Base-by-base conservation (phyloP, 768 basidiomycete genomes). In the Trametes cingulata region DNA sequence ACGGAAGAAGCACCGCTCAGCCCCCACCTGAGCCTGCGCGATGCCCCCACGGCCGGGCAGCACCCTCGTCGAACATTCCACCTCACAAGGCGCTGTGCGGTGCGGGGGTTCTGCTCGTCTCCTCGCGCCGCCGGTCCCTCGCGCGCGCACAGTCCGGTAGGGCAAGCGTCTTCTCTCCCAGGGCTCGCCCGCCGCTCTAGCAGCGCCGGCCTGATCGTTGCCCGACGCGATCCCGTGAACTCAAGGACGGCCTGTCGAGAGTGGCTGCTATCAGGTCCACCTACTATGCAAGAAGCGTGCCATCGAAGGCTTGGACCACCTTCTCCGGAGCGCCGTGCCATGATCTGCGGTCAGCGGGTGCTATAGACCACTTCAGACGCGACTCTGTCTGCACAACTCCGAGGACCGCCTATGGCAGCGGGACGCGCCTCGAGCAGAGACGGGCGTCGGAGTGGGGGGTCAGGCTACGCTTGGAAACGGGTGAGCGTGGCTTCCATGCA, bases 121-220 rank as follows among this genome's bases (percentile, higher is more conserved):
- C 55, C 55, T 56, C 45, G 55, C 46, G 22, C 55, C 55, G 55
- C 55, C 55, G 55, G 55, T 43, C n/a, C 6, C 49, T 33, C 47
- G 33, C 17, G 47, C 13, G 17, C 15, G 10, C 46, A 8, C 6
- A 20, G n/a, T 13, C 27, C n/a, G 46, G 27, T 48, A 22, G 43
- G 22, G 8, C 43, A 13, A 6, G 12, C 7, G 3, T 20, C 43
- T 45, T 24, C 43, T 6, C 43, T 45, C 43, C 43, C 43, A 45
- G 29, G 29, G 42, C 42, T 9, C 42, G 19, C 42, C 42, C 19
- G 42, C 42, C 42, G 42, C 42, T 5, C 20, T 43, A 15, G 42
- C 42, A 17, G 42, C 42, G 19, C 42, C 17, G 17, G 42, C 5
- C 12, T 22, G 42, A 43, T 43, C 42, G 42, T 43, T 19, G 43